Evolutionary conservation across 805 yeast genomes (phyloP).

Genomic region (Lipomyces japonicus): DNA sequence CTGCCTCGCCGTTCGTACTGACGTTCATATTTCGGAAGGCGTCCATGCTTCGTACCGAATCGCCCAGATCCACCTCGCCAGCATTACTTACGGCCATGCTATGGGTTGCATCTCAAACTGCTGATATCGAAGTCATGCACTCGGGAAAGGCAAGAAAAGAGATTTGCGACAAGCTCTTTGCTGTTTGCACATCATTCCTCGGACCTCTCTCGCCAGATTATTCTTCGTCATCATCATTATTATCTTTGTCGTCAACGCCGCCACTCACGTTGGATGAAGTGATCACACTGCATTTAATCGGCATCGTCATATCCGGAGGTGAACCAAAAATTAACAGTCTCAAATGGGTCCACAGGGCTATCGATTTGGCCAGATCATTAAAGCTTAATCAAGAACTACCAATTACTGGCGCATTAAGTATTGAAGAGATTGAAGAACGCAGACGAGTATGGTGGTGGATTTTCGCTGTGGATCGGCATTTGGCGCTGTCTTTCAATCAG

Average conservation of each 20-base stretch:
- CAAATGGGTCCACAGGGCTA: neutral
- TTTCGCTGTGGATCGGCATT: conserved; percentile 41
- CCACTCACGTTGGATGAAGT: neutral
- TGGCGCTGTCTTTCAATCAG: conserved; percentile 40
- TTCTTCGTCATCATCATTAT: too few species aligned
- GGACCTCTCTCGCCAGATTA: neutral
- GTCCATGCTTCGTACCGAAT: neutral
- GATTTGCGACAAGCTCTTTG: neutral
- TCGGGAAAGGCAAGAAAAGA: neutral
- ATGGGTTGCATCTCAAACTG: neutral
- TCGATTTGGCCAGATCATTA: neutral
- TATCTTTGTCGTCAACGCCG: neutral
- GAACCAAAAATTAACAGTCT: neutral
- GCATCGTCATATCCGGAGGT: neutral
- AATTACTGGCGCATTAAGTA: neutral
- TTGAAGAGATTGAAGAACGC: conserved; percentile 36
- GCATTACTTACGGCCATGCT: neutral
- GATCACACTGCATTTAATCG: neutral
- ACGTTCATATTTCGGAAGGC: neutral
- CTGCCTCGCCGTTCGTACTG: neutral
- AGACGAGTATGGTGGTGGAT: conserved; percentile 45
- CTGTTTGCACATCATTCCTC: neutral
- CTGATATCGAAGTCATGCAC: neutral
- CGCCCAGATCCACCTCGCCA: neutral
- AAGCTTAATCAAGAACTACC: neutral